These are phyloP conservation scores for Tritrichomonas musculus DNA, from an alignment of 208 protist genomes.

Conservation along the genomic window DNA sequence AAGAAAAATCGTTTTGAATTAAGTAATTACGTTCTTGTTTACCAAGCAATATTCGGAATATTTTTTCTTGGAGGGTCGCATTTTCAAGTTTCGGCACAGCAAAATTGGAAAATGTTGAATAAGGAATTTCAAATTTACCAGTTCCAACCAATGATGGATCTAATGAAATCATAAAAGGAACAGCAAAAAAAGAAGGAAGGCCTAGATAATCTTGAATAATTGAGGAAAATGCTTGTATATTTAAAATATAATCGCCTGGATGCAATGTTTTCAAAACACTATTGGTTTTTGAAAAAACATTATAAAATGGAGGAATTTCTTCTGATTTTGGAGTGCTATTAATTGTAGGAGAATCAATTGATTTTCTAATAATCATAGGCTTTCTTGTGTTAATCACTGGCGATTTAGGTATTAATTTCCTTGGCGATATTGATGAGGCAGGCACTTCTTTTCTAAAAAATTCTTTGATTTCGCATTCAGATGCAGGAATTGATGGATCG, in stretches of 20 bases:
- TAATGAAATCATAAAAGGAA: slow-evolving; percentile 1
- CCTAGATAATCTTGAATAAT: not conserved
- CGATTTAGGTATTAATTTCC: not conserved
- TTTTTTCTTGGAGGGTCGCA: not conserved
- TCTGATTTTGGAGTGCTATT: too few species aligned
- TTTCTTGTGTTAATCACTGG: not conserved
- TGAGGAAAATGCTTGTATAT: not conserved
- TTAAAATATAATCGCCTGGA: not conserved
- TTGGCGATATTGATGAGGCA: not conserved
- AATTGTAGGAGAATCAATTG: too few species aligned
- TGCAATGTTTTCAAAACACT: not conserved
- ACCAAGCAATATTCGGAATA: not conserved
- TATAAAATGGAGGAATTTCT: too few species aligned
- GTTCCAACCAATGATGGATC: not conserved
- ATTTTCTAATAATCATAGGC: too few species aligned
- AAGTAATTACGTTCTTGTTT: not conserved
- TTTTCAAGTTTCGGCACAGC: not conserved
- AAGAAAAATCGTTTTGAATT: not conserved
- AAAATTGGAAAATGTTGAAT: not conserved
- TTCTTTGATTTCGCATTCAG: too few species aligned
- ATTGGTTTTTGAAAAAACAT: too few species aligned
- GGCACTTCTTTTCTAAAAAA: not conserved
- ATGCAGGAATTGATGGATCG: too few species aligned
- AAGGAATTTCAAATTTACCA: not conserved
- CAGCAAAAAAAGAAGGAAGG: not conserved